Conservation (phyloP, 1,139 yeast genomes). For the Pneumocystis jirovecii region DNA sequence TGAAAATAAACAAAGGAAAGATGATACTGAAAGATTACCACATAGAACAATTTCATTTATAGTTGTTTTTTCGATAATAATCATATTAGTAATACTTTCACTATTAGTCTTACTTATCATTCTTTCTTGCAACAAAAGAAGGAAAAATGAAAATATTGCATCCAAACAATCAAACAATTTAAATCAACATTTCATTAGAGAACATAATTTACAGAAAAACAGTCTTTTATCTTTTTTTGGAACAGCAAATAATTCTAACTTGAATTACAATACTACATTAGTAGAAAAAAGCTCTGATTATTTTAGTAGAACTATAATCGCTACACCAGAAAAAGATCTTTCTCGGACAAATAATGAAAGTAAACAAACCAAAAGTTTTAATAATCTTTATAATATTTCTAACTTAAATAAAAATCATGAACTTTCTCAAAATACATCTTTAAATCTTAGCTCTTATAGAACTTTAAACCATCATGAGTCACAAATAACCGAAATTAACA, state of each 20-base stretch:
- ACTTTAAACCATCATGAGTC: neutral
- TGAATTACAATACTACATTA: neutral
- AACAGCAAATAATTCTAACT: neutral
- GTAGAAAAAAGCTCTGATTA: neutral
- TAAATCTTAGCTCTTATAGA: neutral
- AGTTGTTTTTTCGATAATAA: neutral
- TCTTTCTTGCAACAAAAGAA: neutral
- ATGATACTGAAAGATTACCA: neutral
- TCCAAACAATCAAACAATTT: neutral
- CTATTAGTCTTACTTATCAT: neutral
- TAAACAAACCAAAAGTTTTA: neutral
- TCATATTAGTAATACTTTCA: neutral
- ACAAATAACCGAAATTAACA: neutral
- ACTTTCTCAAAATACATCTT: neutral
- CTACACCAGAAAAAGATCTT: neutral
- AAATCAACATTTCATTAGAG: neutral
- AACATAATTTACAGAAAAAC: neutral
- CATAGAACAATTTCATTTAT: neutral
- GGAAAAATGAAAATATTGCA: neutral
- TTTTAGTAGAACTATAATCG: neutral
- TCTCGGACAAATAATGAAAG: neutral
- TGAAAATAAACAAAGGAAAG: neutral
- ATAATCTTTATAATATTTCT: neutral
- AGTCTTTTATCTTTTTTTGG: neutral
- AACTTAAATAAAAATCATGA: neutral